phyloP scores from a whole-genome alignment of 148 eudicot genomes.

The Vaccinium macrocarpon region DNA sequence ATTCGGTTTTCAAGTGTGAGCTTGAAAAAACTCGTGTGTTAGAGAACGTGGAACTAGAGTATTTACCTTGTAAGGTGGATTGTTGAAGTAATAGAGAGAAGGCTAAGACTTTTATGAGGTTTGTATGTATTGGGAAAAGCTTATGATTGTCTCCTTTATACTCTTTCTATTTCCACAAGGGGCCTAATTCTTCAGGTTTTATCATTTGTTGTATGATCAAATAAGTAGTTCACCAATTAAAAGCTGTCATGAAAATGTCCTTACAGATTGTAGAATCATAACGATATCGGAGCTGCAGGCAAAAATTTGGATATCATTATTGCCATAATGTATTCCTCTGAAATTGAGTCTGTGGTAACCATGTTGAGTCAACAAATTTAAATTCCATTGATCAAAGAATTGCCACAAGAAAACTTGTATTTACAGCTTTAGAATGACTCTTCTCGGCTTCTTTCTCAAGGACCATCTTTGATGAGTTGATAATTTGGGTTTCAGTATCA shows the following conservation, averaged over 20 bases:
- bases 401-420: neutral
- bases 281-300: neutral
- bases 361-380: neutral
- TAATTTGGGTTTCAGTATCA: conserved; percentile 61
- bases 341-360: neutral
- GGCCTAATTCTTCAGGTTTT: neutral
- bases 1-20: neutral
- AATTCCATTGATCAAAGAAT: neutral
- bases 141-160: neutral
- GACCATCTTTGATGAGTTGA: neutral
- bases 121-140: neutral
- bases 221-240: neutral
- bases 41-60: neutral
- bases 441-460: conserved; percentile 8
- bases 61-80: neutral
- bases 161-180: neutral
- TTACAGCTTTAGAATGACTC: neutral
- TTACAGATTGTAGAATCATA: neutral
- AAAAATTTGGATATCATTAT: neutral
- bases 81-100: neutral
- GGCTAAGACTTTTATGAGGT: neutral
- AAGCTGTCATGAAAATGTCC: neutral
- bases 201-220: neutral
- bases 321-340: neutral
- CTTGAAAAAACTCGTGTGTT: neutral